These are phyloP conservation scores for Xylaria digitata DNA, from an alignment of 2,329 filamentous ascomycete genomes.

Conservation along the genomic window DNA sequence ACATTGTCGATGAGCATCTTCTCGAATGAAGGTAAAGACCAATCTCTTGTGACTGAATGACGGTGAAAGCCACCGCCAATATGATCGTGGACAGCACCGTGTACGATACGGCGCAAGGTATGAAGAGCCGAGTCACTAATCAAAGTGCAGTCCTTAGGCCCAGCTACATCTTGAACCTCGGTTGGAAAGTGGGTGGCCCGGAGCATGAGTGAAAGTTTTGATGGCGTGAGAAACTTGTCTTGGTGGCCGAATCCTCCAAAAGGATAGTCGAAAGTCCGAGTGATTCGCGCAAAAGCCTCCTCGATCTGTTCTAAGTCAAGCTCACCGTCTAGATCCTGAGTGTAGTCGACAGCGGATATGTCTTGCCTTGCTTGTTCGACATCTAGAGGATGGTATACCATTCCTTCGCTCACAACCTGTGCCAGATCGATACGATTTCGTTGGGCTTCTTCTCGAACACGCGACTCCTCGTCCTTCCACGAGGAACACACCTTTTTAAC, in stretches of 20 bases:
- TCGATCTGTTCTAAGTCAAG: conserved; percentile 92
- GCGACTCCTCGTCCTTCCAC: conserved; percentile 86
- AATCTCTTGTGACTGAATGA: conserved; percentile 91
- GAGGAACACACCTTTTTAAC: conserved; percentile 78
- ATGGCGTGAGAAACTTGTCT: conserved; percentile 91
- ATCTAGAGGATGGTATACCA: conserved; percentile 47
- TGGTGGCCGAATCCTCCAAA: conserved; percentile 84
- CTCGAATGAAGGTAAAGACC: conserved; percentile 95
- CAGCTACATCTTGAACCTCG: conserved; percentile 87
- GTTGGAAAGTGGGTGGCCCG: conserved; percentile 76
- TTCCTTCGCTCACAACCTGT: conserved; percentile 88
- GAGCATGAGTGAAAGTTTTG: conserved; percentile 85
- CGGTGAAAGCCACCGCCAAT: conserved; percentile 70
- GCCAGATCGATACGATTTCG: conserved; percentile 83
- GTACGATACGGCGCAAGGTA: conserved; percentile 79
- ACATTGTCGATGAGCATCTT: conserved; percentile 97
- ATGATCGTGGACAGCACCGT: conserved; percentile 67
- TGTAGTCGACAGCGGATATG: conserved; percentile 39
- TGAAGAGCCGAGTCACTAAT: conserved; percentile 83
- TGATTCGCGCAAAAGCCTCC: conserved; percentile 86
- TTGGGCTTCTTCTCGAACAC: conserved; percentile 84
- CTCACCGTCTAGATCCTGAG: conserved; percentile 67
- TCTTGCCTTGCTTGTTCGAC: conserved; percentile 6
- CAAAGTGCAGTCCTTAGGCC: conserved; percentile 77
- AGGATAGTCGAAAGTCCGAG: conserved; percentile 79